These are phyloP conservation scores for Kwoniella newhampshirensis DNA, from an alignment of 768 basidiomycete species.

Conservation along the genomic window DNA sequence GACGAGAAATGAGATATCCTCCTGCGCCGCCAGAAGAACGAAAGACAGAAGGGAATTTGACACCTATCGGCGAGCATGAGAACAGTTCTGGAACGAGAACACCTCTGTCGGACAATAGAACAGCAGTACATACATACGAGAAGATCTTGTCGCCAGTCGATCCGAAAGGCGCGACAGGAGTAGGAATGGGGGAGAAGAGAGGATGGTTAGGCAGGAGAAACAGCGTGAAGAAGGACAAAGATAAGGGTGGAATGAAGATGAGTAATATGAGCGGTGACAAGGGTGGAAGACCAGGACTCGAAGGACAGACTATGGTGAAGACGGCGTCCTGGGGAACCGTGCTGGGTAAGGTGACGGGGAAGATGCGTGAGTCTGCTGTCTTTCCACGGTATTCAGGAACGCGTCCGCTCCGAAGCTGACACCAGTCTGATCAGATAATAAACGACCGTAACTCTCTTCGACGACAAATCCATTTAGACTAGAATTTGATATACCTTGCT, in stretches of 20 bases:
- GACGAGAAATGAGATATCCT: too few species aligned
- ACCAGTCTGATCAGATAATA: conserved; percentile 1
- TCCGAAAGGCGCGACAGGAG: too few species aligned
- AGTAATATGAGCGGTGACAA: background rate
- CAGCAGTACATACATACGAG: too few species aligned
- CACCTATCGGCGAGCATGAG: too few species aligned
- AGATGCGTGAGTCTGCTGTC: conserved; percentile 10
- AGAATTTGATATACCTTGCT: too few species aligned
- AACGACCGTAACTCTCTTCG: conserved; percentile 1
- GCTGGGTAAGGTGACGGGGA: conserved; percentile 8
- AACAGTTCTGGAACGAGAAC: too few species aligned
- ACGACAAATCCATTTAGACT: too few species aligned
- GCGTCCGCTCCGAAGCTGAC: background rate
- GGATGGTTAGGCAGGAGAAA: conserved; percentile 13
- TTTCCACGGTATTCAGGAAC: background rate
- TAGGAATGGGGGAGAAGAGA: conserved; percentile 4
- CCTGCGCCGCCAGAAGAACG: too few species aligned
- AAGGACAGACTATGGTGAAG: conserved; percentile 5
- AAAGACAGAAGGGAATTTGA: too few species aligned
- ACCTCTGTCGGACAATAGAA: too few species aligned
- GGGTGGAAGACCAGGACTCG: background rate
- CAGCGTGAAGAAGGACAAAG: conserved; percentile 10
- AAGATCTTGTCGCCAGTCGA: too few species aligned
- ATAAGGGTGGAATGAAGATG: background rate
- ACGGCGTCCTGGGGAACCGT: conserved; percentile 2